Conservation (phyloP, 2,329 filamentous ascomycete species). For the Pseudopyricularia cyperi region DNA sequence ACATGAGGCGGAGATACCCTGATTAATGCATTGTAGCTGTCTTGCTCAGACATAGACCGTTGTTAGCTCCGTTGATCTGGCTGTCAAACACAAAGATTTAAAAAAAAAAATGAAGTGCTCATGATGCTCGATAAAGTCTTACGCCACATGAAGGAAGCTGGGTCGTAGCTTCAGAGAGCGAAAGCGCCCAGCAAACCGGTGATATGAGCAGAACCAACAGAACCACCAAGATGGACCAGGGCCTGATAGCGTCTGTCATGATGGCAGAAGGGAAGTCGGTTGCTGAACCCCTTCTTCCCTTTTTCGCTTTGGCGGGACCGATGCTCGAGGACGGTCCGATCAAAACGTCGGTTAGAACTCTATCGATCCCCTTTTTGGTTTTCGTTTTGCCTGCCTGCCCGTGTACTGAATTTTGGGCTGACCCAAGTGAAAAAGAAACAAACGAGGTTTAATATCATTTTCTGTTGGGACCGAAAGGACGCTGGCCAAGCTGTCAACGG, state of each 20-base stretch:
- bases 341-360: too few relatives aligned
- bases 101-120: not conserved
- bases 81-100: not conserved
- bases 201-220: not conserved
- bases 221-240: not conserved
- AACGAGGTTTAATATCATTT: too few relatives aligned
- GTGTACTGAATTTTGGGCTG: too few relatives aligned
- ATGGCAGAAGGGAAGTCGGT: not conserved
- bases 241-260: not conserved
- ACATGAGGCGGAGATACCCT: slow-evolving; percentile 1
- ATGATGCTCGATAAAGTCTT: not conserved
- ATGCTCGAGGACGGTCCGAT: too few relatives aligned
- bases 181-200: not conserved
- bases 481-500: too few relatives aligned
- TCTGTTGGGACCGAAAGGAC: too few relatives aligned
- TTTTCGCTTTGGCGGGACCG: too few relatives aligned
- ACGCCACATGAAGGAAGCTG: not conserved
- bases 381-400: too few relatives aligned
- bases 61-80: not conserved
- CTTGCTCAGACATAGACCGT: too few relatives aligned
- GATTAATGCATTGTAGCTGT: not conserved
- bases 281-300: too few relatives aligned
- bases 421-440: too few relatives aligned
- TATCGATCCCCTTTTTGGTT: too few relatives aligned
- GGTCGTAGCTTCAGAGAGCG: not conserved